A percentile compares a stretch with the other conserved stretches of the same genome.
These are phyloP conservation scores for Lepidium africanum DNA, from an alignment of 345 rosid genomes.

Conservation along the genomic window DNA sequence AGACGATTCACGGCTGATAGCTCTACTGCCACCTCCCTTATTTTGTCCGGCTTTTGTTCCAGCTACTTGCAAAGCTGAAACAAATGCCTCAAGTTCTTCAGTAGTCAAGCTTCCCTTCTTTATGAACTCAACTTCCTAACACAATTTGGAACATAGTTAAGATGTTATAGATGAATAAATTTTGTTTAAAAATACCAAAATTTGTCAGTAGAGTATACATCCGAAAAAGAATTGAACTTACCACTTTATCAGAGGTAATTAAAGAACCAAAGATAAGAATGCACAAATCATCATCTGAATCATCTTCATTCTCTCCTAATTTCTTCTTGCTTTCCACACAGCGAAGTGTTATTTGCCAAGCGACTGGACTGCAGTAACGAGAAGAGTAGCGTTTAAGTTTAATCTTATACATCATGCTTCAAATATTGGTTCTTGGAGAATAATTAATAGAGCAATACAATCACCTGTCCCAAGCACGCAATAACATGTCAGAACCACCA, in stretches of 20 bases:
- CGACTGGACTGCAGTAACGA: slow-evolving; percentile 60
- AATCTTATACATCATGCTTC: neutral
- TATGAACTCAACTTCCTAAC: slow-evolving; percentile 87
- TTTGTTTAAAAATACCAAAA: neutral
- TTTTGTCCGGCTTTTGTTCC: slow-evolving; percentile 41
- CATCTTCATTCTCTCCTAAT: slow-evolving; percentile 24
- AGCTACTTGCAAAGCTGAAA: slow-evolving; percentile 62
- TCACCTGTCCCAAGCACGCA: slow-evolving; percentile 96
- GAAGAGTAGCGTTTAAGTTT: neutral
- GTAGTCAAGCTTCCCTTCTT: slow-evolving; percentile 69
- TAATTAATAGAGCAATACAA: neutral
- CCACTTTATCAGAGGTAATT: slow-evolving; percentile 69
- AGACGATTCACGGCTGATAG: slow-evolving; percentile 32
- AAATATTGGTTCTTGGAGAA: neutral
- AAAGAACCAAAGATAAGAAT: slow-evolving; percentile 72
- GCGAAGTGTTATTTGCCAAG: slow-evolving; percentile 82
- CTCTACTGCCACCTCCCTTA: slow-evolving; percentile 30
- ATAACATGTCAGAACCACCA: slow-evolving; percentile 69
- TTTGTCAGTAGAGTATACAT: neutral
- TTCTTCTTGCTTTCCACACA: slow-evolving; percentile 42
- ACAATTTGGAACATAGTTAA: neutral
- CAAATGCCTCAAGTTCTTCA: slow-evolving; percentile 81
- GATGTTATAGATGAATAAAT: neutral
- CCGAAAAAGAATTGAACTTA: slow-evolving; percentile 26
- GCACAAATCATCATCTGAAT: slow-evolving; percentile 52